phyloP scores from a whole-genome alignment of 2,329 filamentous ascomycete genomes.

The Arthrobotrys conoides region DNA sequence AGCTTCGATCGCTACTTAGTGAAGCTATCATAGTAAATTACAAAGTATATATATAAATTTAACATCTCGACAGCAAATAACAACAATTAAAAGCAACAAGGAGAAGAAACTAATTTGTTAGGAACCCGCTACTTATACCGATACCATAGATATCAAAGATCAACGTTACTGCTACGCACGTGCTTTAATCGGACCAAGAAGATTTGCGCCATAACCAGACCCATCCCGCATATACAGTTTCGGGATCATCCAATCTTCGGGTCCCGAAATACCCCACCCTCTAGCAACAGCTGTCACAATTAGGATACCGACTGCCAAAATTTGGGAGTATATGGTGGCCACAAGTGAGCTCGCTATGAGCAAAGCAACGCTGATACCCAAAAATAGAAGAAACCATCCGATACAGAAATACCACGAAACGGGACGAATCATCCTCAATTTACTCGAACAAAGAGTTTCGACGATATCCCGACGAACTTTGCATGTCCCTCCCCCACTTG shows the following conservation, averaged over 20 bases:
- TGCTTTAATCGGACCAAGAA: constrained; percentile 37
- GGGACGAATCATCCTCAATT: constrained; percentile 25
- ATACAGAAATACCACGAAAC: constrained; percentile 30
- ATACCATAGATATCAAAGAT: too few species aligned
- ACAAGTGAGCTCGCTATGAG: constrained; percentile 41
- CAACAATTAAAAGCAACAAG: too few species aligned
- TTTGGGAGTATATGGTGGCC: constrained; percentile 42
- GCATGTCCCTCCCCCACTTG: constrained; percentile 23
- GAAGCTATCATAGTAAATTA: too few species aligned
- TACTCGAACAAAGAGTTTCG: constrained; percentile 19
- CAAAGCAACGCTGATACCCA: constrained; percentile 43
- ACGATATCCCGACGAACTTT: constrained; percentile 26
- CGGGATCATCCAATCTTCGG: constrained; percentile 47
- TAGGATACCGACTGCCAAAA: constrained; percentile 37
- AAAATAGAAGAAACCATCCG: constrained; percentile 36
- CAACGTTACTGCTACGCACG: not conserved
- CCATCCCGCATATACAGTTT: constrained; percentile 33
- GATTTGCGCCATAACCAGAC: constrained; percentile 23
- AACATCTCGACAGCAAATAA: too few species aligned
- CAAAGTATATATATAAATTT: too few species aligned
- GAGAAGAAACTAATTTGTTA: too few species aligned
- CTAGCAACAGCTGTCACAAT: constrained; percentile 39
- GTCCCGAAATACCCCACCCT: constrained; percentile 48
- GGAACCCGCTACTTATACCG: too few species aligned
- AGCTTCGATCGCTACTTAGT: too few species aligned